Percentiles rank a stretch among this genome's conserved stretches.
phyloP scores from a whole-genome alignment of 371 early-diverging fungal genomes.

The Cokeromyces recurvatus region DNA sequence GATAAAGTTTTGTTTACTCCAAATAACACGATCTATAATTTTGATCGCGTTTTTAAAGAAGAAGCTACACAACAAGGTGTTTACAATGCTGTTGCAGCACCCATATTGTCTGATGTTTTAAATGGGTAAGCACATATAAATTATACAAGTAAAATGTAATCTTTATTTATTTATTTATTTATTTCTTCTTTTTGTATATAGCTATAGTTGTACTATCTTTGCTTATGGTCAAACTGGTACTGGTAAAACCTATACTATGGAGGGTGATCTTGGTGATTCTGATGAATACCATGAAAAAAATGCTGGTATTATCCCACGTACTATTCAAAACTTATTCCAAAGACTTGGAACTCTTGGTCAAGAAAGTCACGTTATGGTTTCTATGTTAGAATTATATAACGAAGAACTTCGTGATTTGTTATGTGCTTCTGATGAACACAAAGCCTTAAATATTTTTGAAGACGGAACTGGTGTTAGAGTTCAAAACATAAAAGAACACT shows the following conservation, averaged over 20 bases:
- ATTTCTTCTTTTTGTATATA: too few species aligned
- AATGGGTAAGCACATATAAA: constrained; percentile 30
- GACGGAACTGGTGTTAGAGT: constrained; percentile 67
- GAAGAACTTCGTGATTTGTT: constrained; percentile 96
- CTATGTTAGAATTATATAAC: constrained; percentile 97
- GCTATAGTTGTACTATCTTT: constrained; percentile 95
- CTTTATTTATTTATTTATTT: constrained; percentile 1
- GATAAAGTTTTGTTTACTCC: constrained; percentile 27
- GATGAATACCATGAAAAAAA: too few species aligned
- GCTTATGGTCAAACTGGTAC: constrained; percentile 96
- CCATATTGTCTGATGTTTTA: constrained; percentile 76
- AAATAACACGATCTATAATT: constrained; percentile 68
- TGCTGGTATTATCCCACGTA: constrained; percentile 92
- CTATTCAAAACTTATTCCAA: constrained; percentile 79
- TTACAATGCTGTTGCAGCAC: constrained; percentile 80
- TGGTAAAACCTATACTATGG: constrained; percentile 90
- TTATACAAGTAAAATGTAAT: constrained; percentile 10
- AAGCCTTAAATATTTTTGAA: constrained; percentile 59
- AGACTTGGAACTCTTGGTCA: constrained; percentile 50
- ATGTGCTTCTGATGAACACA: constrained; percentile 34
- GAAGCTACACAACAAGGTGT: constrained; percentile 76
- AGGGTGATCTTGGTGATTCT: constrained; percentile 70
- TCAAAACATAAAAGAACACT: constrained; percentile 76
- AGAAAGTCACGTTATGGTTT: constrained; percentile 77
- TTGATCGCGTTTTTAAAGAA: constrained; percentile 92